Evolutionary conservation across 257 asterid genomes (phyloP), one percentile per base, ranked within the genome.

Genomic region (Mentha longifolia): DNA sequence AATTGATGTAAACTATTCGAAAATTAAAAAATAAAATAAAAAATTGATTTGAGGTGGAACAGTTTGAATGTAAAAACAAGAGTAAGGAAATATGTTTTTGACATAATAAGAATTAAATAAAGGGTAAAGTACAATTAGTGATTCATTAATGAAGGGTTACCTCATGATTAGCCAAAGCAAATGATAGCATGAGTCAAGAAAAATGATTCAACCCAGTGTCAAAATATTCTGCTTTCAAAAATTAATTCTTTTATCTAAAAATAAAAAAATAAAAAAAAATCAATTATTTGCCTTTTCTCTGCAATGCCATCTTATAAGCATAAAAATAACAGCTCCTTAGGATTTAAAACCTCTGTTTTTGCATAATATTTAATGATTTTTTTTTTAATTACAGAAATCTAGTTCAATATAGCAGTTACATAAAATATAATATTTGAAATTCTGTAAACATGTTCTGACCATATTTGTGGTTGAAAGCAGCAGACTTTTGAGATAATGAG

Each of bases 191-290:
- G 54, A 62, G 79, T 52, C 72, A 79, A 64, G 42, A 76, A 57
- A 65, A 72, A 82, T 82, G 86, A 82, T 78, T 81, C 12, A 65
- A 37, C 77, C 76, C 77, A 80, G 49, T 73, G 74, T 50, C 37
- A 13, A 13, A 13, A 56, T 49, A 70, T 60, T 41, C 55, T 69
- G 56, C 83, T 72, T 75, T 82, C 45, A 76, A 72, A 61, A 61
- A 47, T 71, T 70, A 31, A 70, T 43, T 70, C 55, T 60, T 68
- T 56, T 31, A 52, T 62, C 9, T n/a, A 17, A 33, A 61, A 31
- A 31, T n/a, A n/a, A n/a, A n/a, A n/a, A n/a, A n/a, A n/a, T n/a
- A n/a, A n/a, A n/a, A 22, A 22, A 22, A 22, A 1, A 22, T 22
- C 25, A n/a, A n/a, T n/a, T n/a, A n/a, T 22, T 22, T 22, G 25